Conservation (phyloP, 2,329 filamentous ascomycete species). For the Thielaviopsis punctulata region DNA sequence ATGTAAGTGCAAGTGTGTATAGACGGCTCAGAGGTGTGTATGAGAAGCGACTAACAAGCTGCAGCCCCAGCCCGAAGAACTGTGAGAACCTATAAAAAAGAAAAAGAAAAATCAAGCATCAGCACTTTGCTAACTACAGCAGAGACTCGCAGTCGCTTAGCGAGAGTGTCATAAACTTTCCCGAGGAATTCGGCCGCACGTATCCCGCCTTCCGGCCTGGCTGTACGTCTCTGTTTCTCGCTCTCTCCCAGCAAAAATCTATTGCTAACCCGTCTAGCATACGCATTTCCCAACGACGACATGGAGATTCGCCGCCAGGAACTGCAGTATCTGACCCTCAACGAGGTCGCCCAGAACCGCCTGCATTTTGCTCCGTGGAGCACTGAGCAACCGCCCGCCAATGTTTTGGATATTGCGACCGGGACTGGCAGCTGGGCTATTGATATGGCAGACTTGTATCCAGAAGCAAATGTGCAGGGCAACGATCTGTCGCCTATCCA, state of each 20-base stretch:
- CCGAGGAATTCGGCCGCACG: slow-evolving; percentile 27
- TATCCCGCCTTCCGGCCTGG: slow-evolving; percentile 31
- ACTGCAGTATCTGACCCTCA: slow-evolving; percentile 23
- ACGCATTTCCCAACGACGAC: slow-evolving; percentile 28
- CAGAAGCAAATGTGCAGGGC: slow-evolving; percentile 38
- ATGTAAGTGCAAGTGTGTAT: slow-evolving; percentile 14
- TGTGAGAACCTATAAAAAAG: not conserved
- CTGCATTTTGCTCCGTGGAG: slow-evolving; percentile 28
- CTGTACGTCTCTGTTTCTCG: slow-evolving; percentile 20
- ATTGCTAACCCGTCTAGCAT: slow-evolving; percentile 19
- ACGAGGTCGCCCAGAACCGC: slow-evolving; percentile 22
- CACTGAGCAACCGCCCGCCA: slow-evolving; percentile 19
- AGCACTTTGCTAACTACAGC: not conserved
- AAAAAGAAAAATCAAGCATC: no score
- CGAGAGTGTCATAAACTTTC: slow-evolving; percentile 25
- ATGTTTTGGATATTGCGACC: slow-evolving; percentile 27
- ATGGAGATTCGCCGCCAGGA: slow-evolving; percentile 25
- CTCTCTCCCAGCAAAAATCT: not conserved
- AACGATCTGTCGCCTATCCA: slow-evolving; percentile 54
- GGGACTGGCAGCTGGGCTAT: slow-evolving; percentile 44
- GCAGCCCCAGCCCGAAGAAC: not conserved
- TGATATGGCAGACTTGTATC: slow-evolving; percentile 46
- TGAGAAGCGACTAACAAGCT: not conserved
- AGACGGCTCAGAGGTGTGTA: not conserved
- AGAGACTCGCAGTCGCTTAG: slow-evolving; percentile 22